Conservation (phyloP, 768 basidiomycete species). For the Tricholoma saponaceum region DNA sequence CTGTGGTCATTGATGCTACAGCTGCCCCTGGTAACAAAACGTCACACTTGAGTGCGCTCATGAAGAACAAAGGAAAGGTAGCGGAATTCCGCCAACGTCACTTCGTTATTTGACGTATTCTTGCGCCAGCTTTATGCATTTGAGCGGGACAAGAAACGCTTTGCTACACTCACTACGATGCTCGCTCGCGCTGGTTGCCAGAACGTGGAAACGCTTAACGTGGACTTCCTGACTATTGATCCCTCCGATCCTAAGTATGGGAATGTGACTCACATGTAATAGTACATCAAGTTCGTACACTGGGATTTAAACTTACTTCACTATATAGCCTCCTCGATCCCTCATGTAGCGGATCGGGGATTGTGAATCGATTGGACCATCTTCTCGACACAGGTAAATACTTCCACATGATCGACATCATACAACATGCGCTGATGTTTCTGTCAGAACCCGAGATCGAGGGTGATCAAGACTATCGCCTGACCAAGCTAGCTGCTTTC, state of each 20-base stretch:
- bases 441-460: conserved; percentile 56
- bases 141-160: conserved; percentile 81
- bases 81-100: conserved; percentile 6
- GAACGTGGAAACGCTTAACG: conserved; percentile 73
- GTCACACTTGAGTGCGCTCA: conserved; percentile 85
- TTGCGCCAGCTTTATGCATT: conserved; percentile 71
- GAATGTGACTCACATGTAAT: conserved; percentile 84
- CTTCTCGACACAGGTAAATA: conserved; percentile 67
- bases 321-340: conserved; percentile 79
- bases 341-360: conserved; percentile 94
- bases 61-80: conserved; percentile 81
- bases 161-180: conserved; percentile 82
- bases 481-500: conserved; percentile 82
- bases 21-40: conserved; percentile 99
- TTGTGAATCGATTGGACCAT: conserved; percentile 86
- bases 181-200: conserved; percentile 75
- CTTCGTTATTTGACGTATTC: neutral
- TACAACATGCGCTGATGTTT: conserved; percentile 3
- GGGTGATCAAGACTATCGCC: conserved; percentile 57
- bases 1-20: conserved; percentile 85
- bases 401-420: conserved; percentile 2
- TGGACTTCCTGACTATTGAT: conserved; percentile 81
- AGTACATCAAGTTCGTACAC: conserved; percentile 2
- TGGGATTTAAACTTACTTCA: conserved; percentile 1
- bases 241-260: conserved; percentile 60